phyloP scores from a whole-genome alignment of 2,329 filamentous ascomycete genomes.

The Ophiostoma populinum region DNA sequence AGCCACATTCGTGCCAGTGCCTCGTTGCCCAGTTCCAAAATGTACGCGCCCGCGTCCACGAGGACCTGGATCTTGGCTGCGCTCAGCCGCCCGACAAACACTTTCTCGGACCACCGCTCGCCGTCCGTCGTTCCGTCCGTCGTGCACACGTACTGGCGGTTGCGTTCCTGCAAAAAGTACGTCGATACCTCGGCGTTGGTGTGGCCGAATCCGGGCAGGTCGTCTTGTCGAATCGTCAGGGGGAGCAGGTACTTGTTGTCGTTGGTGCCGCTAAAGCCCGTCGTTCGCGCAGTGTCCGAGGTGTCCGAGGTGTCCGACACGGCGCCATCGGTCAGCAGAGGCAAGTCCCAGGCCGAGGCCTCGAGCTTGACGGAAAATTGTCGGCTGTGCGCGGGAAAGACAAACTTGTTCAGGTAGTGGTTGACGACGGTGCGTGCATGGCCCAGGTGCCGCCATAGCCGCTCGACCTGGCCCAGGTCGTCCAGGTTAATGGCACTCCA shows the following conservation, averaged over 20 bases:
- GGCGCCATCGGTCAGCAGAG: slow-evolving; percentile 20
- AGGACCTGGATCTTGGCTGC: slow-evolving; percentile 29
- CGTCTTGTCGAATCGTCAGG: slow-evolving; percentile 40
- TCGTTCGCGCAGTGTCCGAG: slow-evolving; percentile 31
- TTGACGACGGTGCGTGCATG: slow-evolving; percentile 35
- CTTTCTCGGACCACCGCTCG: slow-evolving; percentile 25
- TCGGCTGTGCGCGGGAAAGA: slow-evolving; percentile 48
- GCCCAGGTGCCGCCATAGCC: slow-evolving; percentile 33
- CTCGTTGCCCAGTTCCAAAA: slow-evolving; percentile 25
- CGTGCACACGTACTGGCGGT: slow-evolving; percentile 26
- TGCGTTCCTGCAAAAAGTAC: slow-evolving; percentile 36
- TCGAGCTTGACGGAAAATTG: slow-evolving; percentile 47
- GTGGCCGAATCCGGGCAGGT: slow-evolving; percentile 36
- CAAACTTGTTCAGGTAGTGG: slow-evolving; percentile 43
- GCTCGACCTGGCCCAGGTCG: slow-evolving; percentile 30
- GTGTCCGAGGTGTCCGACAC: too few relatives aligned
- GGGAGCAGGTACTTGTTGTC: slow-evolving; percentile 44
- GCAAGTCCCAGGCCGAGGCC: slow-evolving; percentile 51
- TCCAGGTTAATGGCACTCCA: slow-evolving; percentile 43
- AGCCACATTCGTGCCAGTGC: slow-evolving; percentile 2
- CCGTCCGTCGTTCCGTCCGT: slow-evolving; percentile 15
- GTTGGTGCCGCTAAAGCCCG: slow-evolving; percentile 58
- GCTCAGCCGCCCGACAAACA: slow-evolving; percentile 25
- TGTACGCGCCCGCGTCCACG: slow-evolving; percentile 47
- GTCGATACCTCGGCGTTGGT: slow-evolving; percentile 47